Base-by-base conservation (phyloP, 495 filamentous ascomycete species). In the Aspergillus taichungensis region DNA sequence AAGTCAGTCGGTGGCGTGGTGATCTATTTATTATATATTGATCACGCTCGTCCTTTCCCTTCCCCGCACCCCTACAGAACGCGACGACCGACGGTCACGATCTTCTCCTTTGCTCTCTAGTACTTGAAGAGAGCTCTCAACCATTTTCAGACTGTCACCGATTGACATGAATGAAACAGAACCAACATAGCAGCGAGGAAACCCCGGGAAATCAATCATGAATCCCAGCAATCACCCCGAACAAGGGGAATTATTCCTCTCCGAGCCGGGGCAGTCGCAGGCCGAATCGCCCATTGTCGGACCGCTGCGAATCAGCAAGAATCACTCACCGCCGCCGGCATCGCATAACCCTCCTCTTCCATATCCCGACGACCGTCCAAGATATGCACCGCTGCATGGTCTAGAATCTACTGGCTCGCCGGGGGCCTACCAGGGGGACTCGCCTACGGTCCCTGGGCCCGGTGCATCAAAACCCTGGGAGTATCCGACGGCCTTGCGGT, bases 261-360 rank as follows among this genome's bases (percentile, higher is more conserved):
- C 46, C 44, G 38, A 52, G 6, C 38, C 58, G 6, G 67, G 76
- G 11, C 76, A 72, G 30, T 62, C 66, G 13, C 66, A 66, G 42
- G 69, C 69, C 18, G 77, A 82, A 41, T 81, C 82, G 43, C 84
- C 88, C 34, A 83, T 83, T 3, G 77, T 96, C 47, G 88, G 84
- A 45, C 90, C 90, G 27, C 66, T 96, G 60, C 79, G 88, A 51
- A 94, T 96, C 56, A 82, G 79, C 70, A 94, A 94, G 62, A 59
- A 73, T 67, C 65, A 72, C 38, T 66, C 73, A 11, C 58, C 71
- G 38, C 56, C 57, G 47, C 60, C 67, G 66, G 60, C 71, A 47
- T 51, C 49, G 42, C 49, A 67, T 61, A 46, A 64, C 43, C 51
- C 51, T 14, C 68, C 73, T 30, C 72, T 85, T 38, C 88, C 85